phyloP scores from a whole-genome alignment of 495 filamentous ascomycete genomes.

The Lasiosphaeris hirsuta region DNA sequence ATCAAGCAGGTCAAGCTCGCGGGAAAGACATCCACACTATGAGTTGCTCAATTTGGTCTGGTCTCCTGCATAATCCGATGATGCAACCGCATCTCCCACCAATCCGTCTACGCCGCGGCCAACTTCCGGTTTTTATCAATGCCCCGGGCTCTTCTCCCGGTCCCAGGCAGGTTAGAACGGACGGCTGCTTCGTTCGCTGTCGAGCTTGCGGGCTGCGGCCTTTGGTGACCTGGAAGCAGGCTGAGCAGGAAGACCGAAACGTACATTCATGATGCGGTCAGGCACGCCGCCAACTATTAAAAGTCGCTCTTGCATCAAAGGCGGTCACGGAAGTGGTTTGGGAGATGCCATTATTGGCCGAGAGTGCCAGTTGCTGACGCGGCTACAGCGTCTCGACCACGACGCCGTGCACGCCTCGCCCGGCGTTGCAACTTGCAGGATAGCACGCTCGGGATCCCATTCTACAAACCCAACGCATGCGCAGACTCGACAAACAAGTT shows the following conservation, averaged over 20 bases:
- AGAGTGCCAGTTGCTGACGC: conserved; percentile 8
- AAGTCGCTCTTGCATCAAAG: background rate
- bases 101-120: conserved; percentile 7
- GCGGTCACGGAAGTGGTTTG: background rate
- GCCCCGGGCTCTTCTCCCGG: conserved; percentile 7
- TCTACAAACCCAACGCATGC: too few relatives aligned
- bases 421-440: background rate
- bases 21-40: background rate
- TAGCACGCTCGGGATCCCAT: background rate
- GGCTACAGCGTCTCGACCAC: conserved; percentile 12
- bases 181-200: background rate
- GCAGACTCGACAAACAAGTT: background rate
- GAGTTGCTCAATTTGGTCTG: conserved; percentile 13
- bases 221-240: background rate
- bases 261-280: too few relatives aligned
- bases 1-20: conserved; percentile 3
- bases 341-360: conserved; percentile 4
- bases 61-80: conserved; percentile 5
- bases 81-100: conserved; percentile 11
- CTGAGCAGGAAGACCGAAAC: too few relatives aligned
- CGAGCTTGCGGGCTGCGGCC: background rate
- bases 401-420: background rate
- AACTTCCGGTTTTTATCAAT: conserved; percentile 7
- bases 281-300: background rate
- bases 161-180: conserved; percentile 1